A percentile compares a stretch with the other conserved stretches of the same genome.
Evolutionary conservation across 1,139 yeast species (phyloP).

Genomic region (Pichia sp.): DNA sequence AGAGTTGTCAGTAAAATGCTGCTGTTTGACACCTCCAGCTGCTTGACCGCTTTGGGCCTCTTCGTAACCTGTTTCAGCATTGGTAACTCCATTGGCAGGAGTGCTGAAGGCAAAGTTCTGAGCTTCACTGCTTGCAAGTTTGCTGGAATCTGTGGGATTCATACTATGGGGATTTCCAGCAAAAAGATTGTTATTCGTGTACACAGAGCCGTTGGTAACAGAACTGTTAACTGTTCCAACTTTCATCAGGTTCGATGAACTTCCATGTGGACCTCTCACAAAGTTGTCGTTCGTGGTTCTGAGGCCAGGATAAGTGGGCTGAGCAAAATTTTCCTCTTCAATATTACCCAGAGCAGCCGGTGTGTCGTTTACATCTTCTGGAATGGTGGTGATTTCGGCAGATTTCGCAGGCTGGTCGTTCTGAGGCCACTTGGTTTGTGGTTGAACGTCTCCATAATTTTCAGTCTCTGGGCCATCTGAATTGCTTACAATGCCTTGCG

Average conservation of each 20-base stretch:
- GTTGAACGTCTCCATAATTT: not conserved
- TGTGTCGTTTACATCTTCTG: not conserved
- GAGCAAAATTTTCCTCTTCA: not conserved
- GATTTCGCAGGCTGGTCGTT: not conserved
- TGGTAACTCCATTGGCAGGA: not conserved
- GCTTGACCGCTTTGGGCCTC: not conserved
- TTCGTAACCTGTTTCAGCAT: not conserved
- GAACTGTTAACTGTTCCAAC: not conserved
- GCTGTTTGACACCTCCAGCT: not conserved
- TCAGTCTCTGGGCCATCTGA: not conserved
- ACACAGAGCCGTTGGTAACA: not conserved
- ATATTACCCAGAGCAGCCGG: not conserved
- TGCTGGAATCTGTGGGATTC: slow-evolving; percentile 3
- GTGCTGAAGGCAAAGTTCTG: not conserved
- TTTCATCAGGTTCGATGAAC: not conserved
- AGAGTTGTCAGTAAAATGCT: not conserved
- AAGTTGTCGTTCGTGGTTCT: not conserved
- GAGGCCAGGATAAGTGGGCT: not conserved
- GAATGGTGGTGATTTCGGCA: not conserved
- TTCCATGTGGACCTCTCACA: slow-evolving; percentile 2
- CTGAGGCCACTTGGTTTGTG: not conserved
- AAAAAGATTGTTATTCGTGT: not conserved
- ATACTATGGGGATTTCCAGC: not conserved
- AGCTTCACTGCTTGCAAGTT: not conserved
- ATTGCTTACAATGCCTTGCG: not conserved